Evolutionary conservation across 352 stramenopile species (phyloP), one percentile per base, ranked within the genome.

Genomic region (Phytophthora citrophthora): DNA sequence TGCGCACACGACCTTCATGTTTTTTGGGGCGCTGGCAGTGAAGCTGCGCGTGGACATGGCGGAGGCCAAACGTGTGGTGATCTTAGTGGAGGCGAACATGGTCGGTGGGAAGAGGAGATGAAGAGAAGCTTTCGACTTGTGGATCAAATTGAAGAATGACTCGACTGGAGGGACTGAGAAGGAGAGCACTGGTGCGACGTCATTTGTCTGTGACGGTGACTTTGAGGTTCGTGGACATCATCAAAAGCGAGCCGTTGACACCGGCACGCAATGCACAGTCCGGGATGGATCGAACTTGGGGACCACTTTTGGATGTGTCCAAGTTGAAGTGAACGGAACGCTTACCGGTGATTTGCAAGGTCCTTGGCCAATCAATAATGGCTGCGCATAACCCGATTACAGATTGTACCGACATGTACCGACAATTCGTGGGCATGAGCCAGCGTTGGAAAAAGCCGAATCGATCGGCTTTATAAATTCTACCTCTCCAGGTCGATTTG

Each of bases 1-100:
- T 26, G 68, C 68, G 26, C 68, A 76, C 46, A 76, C 43, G 47
- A 76, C 68, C 53, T 76, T 76, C 61, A 76, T 76, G 44, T 75
- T 38, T 32, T 68, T 72, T 34, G 56, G 44, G 16, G 62, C 45
- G 39, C 50, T 72, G 53, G 62, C 64, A 24, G 67, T 61, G 55
- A 72, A 72, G 55, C 38, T 64, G 45, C 67, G 67, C 18, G 54
- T 65, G 39, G 40, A 34, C 38, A 44, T 40, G 18, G 45, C 23
- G 27, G 53, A 40, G n/a, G 51, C 54, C 44, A 70, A 12, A 3
- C 55, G 50, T 2, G 61, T 43, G 34, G 63, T 65, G 49, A 71
- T 31, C 56, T 71, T 71, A 32, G 55, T 60, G 43, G 54, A 58
- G 40, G 54, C 40, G 66, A 74, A 40, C 67, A 75, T 75, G 56